These are phyloP conservation scores for Orychophragmus violaceus DNA, from an alignment of 345 rosid species.

Conservation along the genomic window DNA sequence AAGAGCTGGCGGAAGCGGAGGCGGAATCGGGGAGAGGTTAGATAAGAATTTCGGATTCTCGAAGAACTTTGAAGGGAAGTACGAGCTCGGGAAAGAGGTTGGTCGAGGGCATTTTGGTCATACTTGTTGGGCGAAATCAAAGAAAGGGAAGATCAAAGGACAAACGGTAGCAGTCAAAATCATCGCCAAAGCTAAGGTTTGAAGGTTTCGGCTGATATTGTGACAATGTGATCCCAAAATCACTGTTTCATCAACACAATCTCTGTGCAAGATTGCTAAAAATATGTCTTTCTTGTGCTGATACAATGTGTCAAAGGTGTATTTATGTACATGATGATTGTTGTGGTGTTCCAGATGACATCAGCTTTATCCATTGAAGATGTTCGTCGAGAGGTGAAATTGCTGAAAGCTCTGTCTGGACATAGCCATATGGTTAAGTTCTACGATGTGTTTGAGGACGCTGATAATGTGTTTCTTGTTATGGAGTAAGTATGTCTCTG, in stretches of 20 bases:
- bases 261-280: background rate
- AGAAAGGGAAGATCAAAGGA: conserved; percentile 79
- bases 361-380: conserved; percentile 78
- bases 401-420: conserved; percentile 72
- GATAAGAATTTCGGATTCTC: conserved; percentile 84
- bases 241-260: background rate
- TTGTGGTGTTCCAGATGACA: conserved; percentile 67
- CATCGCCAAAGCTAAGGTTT: conserved; percentile 81
- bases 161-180: conserved; percentile 81
- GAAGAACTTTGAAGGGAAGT: conserved; percentile 67
- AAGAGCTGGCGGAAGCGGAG: conserved; percentile 22
- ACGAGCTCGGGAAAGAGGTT: conserved; percentile 75
- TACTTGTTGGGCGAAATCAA: conserved; percentile 81
- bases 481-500: conserved; percentile 68
- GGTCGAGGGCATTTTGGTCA: conserved; percentile 99
- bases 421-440: conserved; percentile 73
- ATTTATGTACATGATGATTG: too few relatives aligned
- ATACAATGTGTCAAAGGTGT: background rate
- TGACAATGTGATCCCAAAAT: conserved; percentile 6
- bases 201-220: background rate
- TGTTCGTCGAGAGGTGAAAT: conserved; percentile 90
- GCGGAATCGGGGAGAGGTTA: conserved; percentile 33
- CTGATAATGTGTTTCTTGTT: conserved; percentile 65
- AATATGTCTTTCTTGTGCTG: background rate
- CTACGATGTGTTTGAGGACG: conserved; percentile 81